Evolutionary conservation across 345 rosid species (phyloP), one percentile per base, ranked within the genome.

Genomic region (Gossypium mustelinum): DNA sequence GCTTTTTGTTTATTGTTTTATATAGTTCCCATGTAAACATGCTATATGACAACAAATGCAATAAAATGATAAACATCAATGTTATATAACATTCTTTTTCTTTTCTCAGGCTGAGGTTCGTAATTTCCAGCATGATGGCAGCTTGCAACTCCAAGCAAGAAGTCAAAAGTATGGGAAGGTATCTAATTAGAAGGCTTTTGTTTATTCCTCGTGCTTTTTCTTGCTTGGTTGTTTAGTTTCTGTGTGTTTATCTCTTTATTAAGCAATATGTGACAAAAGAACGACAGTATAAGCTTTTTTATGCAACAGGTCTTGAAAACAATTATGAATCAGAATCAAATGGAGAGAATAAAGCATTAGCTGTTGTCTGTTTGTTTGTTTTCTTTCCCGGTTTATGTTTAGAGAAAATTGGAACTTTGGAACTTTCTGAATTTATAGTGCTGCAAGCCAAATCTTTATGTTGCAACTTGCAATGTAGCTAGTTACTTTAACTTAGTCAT

Each of bases 81-180:
- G n/a, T 78, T 48, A 16, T 27, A 16, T 25, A 10, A 12, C 39
- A 5, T 25, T 59, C 25, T 51, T 43, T 75, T 14, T 75, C 69
- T 60, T 44, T 18, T 72, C 75, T 64, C 81, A 95, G 98, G 97
- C 97, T 13, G 98, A 93, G 83, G 97, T 89, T 54, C 97, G 97
- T 25, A 90, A 85, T 83, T 76, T 88, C 57, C 98, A 90, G 77
- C 79, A 88, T 69, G 97, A 95, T 82, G 99, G 97, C 43, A 82
- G 87, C 70, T 57, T 95, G 78, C 96, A 93, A 56, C 88, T 93
- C 75, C 98, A 95, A 77, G 99, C 99, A 45, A 88, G 98, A 84
- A 93, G 94, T 81, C 91, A 88, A 78, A 95, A 95, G 73, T 91
- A 95, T 84, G 98, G 99, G 39, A 95, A 95, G 99, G 99, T 91